Evolutionary conservation across 2,329 filamentous ascomycete species (phyloP), one percentile per base, ranked within the genome.

Genomic region (Fusarium xyrophilum): DNA sequence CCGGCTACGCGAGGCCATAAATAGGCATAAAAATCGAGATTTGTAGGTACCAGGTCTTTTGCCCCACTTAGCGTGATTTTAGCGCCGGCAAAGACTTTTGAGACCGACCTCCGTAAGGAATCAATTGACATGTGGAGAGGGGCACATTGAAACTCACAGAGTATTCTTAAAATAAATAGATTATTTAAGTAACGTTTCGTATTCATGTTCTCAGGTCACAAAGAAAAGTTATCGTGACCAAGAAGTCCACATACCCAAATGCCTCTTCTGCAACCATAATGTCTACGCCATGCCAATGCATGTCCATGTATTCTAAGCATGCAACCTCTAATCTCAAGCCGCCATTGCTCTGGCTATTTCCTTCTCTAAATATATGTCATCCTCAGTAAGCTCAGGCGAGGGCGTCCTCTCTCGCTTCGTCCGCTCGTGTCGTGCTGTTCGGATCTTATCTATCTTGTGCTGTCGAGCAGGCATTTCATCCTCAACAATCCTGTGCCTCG

Each of bases 311-410:
- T 33, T 65, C 59, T 43, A 68, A 54, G 7, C 27, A 35, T 57
- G 21, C 60, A 23, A 25, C 30, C 44, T 23, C 43, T 47, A 13
- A 25, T 35, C 55, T 69, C 52, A 72, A 55, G 61, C 72, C 28
- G 61, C 72, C 28, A 72, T 72, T 53, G 69, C 69, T 25, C 60
- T 59, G 15, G 69, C 61, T 36, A 66, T 63, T 43, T 73, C 63
- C 28, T 60, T 73, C 44, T 67, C 54, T 43, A 70, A 42, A 30
- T 68, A 68, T 14, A 66, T 56, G 7, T 61, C 62, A 35, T 69
- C 60, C 23, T 68, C 61, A 23, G 38, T 53, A n/a, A 46, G 9
- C 46, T 70, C 69, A 7, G 52, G 30, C 15, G 58, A 60, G 7
- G 59, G 51, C 12, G 52, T 48, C 21, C 36, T 64, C 40, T 63